Base-by-base conservation (phyloP, 805 yeast genomes). In the Metschnikowia corniflorae region DNA sequence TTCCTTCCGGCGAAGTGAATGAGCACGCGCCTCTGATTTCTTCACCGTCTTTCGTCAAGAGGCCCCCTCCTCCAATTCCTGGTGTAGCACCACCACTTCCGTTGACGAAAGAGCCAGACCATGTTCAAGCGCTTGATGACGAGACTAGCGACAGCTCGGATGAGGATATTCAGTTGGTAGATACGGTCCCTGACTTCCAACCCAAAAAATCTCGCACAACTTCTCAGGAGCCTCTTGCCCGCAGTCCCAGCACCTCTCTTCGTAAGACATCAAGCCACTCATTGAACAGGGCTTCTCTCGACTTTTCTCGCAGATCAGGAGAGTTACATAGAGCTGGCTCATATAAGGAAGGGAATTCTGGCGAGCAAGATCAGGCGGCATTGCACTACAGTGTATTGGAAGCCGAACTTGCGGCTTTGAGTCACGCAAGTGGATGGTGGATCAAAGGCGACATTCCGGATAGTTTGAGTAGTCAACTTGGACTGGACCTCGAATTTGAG, bases 361-460 rank as follows among this genome's bases (percentile, higher is more conserved):
- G 31, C 12, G 63, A 52, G 26, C 46, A 43, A 25, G 43, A 54
- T 2, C 68, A 57, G 33, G 69, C 71, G 2, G 64, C 58, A 6
- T 16, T 36, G 2, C 39, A 49, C 13, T 35, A 56, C 19, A 49
- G 42, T 7, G 54, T 50, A 5, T 35, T 67, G 16, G 60, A 62
- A 30, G 43, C 36, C 19, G 71, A 66, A 40, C 38, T 65, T 13
- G 58, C 50, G 7, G 53, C 54, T 29, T 46, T 58, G n/a, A 46
- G 46, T 6, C 52, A 51, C 3, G 31, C 46, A 7, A 47, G 70
- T 2, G 60, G 58, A 13, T 88, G 96, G 96, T 86, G 93, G 91
- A 47, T 76, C 12, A 61, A 61, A 8, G 66, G 72, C 12, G 71
- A 71, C 6, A 61, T 80, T 5, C 95, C 95, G 2, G 73, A 77